A percentile compares a stretch with the other conserved stretches of the same genome.
These are phyloP conservation scores for Hypoxylon sp. DNA, from an alignment of 2,329 filamentous ascomycete species.

Conservation along the genomic window DNA sequence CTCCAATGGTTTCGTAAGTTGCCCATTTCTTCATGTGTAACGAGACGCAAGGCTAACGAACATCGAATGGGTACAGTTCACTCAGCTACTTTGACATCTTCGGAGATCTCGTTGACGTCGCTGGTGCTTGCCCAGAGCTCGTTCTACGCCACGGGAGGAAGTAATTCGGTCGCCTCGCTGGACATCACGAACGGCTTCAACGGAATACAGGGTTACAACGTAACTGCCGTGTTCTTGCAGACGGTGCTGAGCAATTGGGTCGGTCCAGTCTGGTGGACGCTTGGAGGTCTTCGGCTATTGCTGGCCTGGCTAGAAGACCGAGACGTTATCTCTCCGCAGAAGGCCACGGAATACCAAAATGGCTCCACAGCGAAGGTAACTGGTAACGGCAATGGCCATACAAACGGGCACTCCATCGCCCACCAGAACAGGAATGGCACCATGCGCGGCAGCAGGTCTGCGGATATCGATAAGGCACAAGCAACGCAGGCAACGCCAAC, in stretches of 20 bases:
- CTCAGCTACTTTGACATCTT: not conserved
- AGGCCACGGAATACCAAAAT: not conserved
- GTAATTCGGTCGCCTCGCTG: slow-evolving; percentile 15
- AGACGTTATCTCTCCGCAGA: not conserved
- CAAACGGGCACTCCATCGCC: not conserved
- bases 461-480: not conserved
- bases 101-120: slow-evolving; percentile 7
- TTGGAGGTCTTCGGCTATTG: slow-evolving; percentile 12
- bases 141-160: slow-evolving; percentile 11
- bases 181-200: slow-evolving; percentile 25
- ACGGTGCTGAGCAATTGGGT: slow-evolving; percentile 20
- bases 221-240: slow-evolving; percentile 10
- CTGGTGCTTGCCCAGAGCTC: slow-evolving; percentile 19
- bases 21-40: not conserved
- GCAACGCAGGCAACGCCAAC: too few species aligned
- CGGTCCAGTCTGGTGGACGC: slow-evolving; percentile 23
- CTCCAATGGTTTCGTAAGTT: slow-evolving; percentile 16
- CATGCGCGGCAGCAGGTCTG: not conserved
- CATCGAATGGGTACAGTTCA: not conserved
- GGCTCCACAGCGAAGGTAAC: not conserved
- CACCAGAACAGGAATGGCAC: not conserved
- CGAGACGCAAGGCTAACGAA: not conserved
- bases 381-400: not conserved
- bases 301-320: not conserved
- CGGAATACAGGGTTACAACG: slow-evolving; percentile 9